Conservation (phyloP, 202 grass and related monocot species). For the Bolboschoenoplectus hybrid region DNA sequence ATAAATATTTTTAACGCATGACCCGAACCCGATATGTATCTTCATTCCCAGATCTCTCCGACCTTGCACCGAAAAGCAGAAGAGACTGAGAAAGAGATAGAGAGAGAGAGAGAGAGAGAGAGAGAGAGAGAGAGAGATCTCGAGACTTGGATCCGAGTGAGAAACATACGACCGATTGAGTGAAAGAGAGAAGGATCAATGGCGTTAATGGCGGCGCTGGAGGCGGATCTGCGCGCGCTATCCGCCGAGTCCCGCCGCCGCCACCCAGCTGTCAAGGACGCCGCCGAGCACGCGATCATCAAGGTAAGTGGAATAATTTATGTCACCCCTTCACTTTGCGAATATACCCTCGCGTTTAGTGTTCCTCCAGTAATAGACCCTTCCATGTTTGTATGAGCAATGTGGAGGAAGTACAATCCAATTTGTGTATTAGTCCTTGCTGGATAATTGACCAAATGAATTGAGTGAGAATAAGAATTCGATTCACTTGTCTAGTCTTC, state of each 20-base stretch:
- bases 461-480: background rate
- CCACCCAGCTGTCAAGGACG: slow-evolving; percentile 88
- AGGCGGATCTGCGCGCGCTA: slow-evolving; percentile 97
- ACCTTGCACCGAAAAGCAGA: slow-evolving; percentile 34
- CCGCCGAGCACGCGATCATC: slow-evolving; percentile 86
- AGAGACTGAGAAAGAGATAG: background rate
- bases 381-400: background rate
- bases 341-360: background rate
- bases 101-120: background rate
- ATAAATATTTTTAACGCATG: background rate
- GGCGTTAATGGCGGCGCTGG: slow-evolving; percentile 93
- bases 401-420: background rate
- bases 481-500: background rate
- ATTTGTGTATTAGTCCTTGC: slow-evolving; percentile 3
- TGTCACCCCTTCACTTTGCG: background rate
- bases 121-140: background rate
- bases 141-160: slow-evolving; percentile 39
- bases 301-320: slow-evolving; percentile 46
- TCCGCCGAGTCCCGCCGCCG: slow-evolving; percentile 90
- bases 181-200: slow-evolving; percentile 44
- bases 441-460: slow-evolving; percentile 12
- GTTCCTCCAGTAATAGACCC: background rate
- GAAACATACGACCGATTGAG: slow-evolving; percentile 1
- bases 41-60: slow-evolving; percentile 36
- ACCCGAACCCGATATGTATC: slow-evolving; percentile 38